phyloP scores from a whole-genome alignment of 495 filamentous ascomycete genomes.

The Melanomma pulvis-pyrius region DNA sequence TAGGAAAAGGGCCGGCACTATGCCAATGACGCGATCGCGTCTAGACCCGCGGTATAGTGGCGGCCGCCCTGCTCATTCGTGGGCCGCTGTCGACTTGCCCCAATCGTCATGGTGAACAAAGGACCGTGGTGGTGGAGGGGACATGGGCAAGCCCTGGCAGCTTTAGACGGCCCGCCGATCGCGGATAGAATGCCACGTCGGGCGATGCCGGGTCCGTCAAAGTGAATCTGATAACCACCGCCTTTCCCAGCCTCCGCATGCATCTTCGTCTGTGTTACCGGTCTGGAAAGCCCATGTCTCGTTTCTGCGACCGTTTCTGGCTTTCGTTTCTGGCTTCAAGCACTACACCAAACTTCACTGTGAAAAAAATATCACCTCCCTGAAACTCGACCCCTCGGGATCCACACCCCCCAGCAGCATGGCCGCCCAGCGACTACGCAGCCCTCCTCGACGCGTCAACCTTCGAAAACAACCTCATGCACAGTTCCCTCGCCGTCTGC shows the following conservation, averaged over 20 bases:
- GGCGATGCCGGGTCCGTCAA: neutral
- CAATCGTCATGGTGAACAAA: conserved; percentile 14
- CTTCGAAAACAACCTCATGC: conserved; percentile 17
- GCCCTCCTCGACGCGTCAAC: neutral
- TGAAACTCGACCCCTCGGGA: neutral
- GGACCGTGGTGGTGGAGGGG: neutral
- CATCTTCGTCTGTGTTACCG: too few relatives aligned
- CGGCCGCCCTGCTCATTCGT: neutral
- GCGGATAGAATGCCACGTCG: neutral
- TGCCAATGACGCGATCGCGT: conserved; percentile 24
- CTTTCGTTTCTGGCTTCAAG: too few relatives aligned
- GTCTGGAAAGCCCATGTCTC: too few relatives aligned
- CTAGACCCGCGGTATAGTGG: conserved; percentile 7
- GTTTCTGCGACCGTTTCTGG: too few relatives aligned
- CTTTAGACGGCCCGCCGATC: neutral
- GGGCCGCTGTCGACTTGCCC: neutral
- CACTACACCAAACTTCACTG: too few relatives aligned
- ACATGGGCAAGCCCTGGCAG: neutral
- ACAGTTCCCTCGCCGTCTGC: conserved; percentile 9
- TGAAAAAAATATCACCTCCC: neutral
- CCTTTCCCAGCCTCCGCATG: neutral
- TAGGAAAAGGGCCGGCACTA: neutral
- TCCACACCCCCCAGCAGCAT: neutral
- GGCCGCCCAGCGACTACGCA: neutral
- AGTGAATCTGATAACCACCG: neutral